These are phyloP conservation scores for Capsicum rhomboideum DNA, from an alignment of 257 asterid genomes.

Conservation along the genomic window DNA sequence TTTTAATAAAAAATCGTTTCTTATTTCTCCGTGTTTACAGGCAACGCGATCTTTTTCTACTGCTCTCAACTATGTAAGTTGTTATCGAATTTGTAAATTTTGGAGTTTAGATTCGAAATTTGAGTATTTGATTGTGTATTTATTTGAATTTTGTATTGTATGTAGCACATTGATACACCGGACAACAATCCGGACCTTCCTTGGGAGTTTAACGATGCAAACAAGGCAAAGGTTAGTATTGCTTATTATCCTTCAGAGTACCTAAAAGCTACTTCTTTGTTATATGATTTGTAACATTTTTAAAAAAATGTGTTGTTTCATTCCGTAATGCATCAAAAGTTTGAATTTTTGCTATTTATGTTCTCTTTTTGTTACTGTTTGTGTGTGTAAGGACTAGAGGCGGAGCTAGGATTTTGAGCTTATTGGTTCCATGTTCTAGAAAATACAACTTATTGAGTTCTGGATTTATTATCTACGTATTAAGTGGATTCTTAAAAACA, in stretches of 20 bases:
- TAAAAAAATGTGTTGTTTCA: not conserved
- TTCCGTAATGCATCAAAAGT: not conserved
- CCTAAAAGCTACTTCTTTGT: not conserved
- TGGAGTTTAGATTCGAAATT: not conserved
- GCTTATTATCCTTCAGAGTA: not conserved
- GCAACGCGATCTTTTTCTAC: slow-evolving; percentile 74
- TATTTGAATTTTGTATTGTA: not conserved
- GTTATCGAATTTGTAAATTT: not conserved
- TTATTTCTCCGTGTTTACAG: slow-evolving; percentile 27
- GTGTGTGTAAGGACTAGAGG: not conserved
- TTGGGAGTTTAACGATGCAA: slow-evolving; percentile 67
- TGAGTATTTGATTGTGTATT: not conserved
- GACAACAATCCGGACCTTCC: slow-evolving; percentile 77
- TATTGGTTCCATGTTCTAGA: no score
- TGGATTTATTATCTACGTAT: no score
- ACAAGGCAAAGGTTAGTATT: slow-evolving; percentile 57
- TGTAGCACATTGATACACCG: slow-evolving; percentile 79
- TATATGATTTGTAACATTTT: not conserved
- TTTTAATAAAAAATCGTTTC: not conserved
- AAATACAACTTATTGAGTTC: no score
- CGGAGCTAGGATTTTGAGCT: no score
- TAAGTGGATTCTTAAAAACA: no score
- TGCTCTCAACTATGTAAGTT: slow-evolving; percentile 81
- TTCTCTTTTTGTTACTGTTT: not conserved
- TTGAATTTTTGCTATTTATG: not conserved